Evolutionary conservation across 2,329 filamentous ascomycete genomes (phyloP).

Genomic region (Pseudogymnoascus sp.): DNA sequence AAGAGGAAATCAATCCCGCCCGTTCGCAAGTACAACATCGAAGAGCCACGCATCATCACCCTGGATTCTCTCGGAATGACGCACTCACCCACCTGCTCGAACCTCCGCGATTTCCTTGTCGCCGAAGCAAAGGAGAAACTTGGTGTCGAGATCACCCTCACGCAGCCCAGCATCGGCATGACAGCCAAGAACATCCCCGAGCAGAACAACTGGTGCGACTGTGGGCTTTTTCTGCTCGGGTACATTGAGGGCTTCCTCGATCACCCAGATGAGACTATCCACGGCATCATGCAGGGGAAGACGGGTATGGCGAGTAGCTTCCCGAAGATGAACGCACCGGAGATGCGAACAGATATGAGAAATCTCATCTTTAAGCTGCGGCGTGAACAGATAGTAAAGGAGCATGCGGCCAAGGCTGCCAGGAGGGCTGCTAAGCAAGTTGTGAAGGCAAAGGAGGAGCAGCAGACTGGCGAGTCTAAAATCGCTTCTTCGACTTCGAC

Average conservation of each 20-base stretch:
- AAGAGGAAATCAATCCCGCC: conserved; percentile 29
- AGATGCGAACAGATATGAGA: conserved; percentile 60
- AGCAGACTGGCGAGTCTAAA: neutral
- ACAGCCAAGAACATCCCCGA: conserved; percentile 68
- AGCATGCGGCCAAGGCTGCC: conserved; percentile 21
- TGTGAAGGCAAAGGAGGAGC: neutral
- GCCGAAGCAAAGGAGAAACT: conserved; percentile 64
- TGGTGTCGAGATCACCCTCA: conserved; percentile 26
- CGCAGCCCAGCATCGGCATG: conserved; percentile 40
- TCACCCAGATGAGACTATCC: conserved; percentile 63
- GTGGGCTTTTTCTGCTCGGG: conserved; percentile 76
- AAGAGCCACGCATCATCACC: conserved; percentile 67
- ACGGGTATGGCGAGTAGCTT: conserved; percentile 32
- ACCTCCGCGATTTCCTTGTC: conserved; percentile 69
- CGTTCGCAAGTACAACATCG: conserved; percentile 39
- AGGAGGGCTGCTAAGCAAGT: neutral
- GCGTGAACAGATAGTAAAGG: conserved; percentile 42
- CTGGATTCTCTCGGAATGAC: conserved; percentile 72
- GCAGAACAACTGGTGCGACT: conserved; percentile 82
- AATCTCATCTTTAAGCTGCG: conserved; percentile 58
- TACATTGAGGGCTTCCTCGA: conserved; percentile 79
- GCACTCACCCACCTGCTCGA: conserved; percentile 57
- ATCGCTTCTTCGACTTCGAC: neutral
- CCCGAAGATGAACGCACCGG: conserved; percentile 40
- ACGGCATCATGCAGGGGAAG: conserved; percentile 52